Evolutionary conservation across 129 eudicot genomes (phyloP).

Genomic region (Heracleum sosnowskyi): DNA sequence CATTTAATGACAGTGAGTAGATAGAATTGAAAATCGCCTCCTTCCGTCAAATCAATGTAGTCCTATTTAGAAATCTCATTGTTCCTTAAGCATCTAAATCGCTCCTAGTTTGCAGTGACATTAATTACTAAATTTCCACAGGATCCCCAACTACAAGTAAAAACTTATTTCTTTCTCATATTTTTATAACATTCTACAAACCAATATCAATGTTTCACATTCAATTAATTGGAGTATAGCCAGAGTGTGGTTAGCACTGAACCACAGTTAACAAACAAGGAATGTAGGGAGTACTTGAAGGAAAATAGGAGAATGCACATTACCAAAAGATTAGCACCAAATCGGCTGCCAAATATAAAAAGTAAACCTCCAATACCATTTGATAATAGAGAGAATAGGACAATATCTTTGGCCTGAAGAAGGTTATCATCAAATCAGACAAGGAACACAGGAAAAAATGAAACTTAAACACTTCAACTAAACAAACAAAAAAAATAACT

Average conservation of each 20-base stretch:
- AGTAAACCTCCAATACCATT: constrained; percentile 77
- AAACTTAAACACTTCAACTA: neutral
- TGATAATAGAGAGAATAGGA: constrained; percentile 42
- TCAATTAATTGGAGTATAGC: neutral
- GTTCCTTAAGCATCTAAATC: neutral
- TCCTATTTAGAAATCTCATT: neutral
- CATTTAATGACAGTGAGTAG: neutral
- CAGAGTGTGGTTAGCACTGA: neutral
- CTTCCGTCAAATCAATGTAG: neutral
- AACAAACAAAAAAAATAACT: neutral
- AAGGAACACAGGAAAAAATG: neutral
- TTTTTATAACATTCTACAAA: neutral
- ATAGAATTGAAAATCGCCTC: neutral
- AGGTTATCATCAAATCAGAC: neutral
- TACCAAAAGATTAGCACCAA: constrained; percentile 80
- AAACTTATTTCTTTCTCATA: neutral
- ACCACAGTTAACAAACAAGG: neutral
- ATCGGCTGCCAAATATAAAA: constrained; percentile 67
- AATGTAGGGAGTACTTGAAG: neutral
- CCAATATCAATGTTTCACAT: neutral
- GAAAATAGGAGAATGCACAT: constrained; percentile 11
- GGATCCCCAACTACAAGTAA: neutral
- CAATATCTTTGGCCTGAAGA: constrained; percentile 56
- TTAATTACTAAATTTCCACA: neutral
- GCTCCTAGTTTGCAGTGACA: neutral